Conservation (phyloP, 2,329 filamentous ascomycete genomes). For the Trichoderma endophyticum region DNA sequence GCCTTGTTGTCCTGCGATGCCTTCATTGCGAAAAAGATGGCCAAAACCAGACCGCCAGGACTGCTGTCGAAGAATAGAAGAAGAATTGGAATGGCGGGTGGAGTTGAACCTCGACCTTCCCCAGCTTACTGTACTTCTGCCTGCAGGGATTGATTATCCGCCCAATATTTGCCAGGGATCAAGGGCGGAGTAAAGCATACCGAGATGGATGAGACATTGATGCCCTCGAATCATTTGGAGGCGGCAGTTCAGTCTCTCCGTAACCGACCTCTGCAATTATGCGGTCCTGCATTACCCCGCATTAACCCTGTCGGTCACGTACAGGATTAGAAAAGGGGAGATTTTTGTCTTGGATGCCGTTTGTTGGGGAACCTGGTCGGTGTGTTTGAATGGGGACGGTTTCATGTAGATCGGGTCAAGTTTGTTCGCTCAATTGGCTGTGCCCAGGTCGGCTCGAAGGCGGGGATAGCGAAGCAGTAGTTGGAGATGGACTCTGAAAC, state of each 20-base stretch:
- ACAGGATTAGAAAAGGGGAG: background rate
- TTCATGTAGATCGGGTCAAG: background rate
- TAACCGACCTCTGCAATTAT: background rate
- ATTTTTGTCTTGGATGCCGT: background rate
- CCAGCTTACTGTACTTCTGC: background rate
- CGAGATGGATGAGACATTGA: background rate
- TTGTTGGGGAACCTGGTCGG: background rate
- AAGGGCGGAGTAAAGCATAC: background rate
- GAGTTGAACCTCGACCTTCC: background rate
- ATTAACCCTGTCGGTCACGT: background rate
- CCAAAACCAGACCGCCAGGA: background rate
- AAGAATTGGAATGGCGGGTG: background rate
- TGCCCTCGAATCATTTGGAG: background rate
- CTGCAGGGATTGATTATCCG: background rate
- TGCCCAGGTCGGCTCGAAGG: background rate
- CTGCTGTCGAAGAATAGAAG: background rate
- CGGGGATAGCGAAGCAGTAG: background rate
- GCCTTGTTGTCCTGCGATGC: slow-evolving; percentile 21
- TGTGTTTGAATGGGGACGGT: background rate
- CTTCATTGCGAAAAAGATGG: background rate
- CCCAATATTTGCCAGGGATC: background rate
- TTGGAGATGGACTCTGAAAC: background rate
- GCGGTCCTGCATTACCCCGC: background rate
- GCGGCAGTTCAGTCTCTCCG: background rate
- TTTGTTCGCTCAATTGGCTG: background rate